phyloP scores from a whole-genome alignment of 192 early-diverging fungal species.

The Globomyces pollinis-pini region DNA sequence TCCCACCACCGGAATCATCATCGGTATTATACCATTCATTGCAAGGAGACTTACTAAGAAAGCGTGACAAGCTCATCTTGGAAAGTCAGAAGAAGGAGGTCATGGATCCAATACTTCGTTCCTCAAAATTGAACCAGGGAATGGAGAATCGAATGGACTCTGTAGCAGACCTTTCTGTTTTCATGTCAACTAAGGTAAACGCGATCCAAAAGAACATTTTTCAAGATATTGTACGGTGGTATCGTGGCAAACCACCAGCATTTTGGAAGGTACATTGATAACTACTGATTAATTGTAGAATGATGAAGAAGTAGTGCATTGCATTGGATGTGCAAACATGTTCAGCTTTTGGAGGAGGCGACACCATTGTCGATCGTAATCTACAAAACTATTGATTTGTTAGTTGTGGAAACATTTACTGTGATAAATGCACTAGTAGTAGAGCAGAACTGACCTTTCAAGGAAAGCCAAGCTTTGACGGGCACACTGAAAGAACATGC shows the following conservation, averaged over 20 bases:
- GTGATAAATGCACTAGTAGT: background rate
- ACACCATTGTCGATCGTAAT: background rate
- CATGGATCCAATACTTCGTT: background rate
- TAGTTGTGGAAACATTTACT: constrained; percentile 7
- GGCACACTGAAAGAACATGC: background rate
- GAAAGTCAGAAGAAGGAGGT: background rate
- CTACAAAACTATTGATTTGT: background rate
- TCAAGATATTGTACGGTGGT: background rate
- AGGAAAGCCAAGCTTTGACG: background rate
- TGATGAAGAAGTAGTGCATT: background rate
- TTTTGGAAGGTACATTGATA: background rate
- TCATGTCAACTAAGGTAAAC: background rate
- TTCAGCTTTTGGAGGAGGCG: background rate
- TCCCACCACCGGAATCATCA: background rate
- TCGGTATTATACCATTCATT: background rate
- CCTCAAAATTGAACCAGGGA: background rate
- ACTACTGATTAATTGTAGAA: too few relatives aligned
- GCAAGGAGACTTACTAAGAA: background rate
- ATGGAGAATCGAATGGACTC: background rate
- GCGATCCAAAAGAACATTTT: background rate
- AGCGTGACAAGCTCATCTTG: background rate
- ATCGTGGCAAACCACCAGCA: background rate
- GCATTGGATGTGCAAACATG: background rate
- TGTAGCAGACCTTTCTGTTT: background rate
- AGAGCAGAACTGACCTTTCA: background rate